Evolutionary conservation across 139 green algal species (phyloP).

Genomic region (Yamagishiella unicocca): DNA sequence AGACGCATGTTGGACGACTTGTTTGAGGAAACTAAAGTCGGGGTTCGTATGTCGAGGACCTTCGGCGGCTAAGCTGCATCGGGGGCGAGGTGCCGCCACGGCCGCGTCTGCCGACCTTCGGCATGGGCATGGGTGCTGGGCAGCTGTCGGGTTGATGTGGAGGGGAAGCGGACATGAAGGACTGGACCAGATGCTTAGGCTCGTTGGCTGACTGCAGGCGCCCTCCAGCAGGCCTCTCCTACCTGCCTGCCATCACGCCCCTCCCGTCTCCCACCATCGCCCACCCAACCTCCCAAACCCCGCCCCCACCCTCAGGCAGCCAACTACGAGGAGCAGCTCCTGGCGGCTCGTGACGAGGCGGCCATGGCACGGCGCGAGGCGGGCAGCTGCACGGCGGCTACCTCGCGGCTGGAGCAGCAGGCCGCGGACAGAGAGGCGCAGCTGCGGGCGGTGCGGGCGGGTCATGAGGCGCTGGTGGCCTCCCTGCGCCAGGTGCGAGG

Average conservation of each 20-base stretch:
- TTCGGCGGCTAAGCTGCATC: no score
- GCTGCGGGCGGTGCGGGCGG: neutral
- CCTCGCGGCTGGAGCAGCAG: neutral
- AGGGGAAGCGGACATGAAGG: neutral
- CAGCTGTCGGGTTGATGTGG: neutral
- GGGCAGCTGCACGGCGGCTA: neutral
- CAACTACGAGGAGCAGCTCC: slow-evolving; percentile 40
- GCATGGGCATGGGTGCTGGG: neutral
- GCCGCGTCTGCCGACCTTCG: no score
- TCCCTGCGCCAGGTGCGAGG: slow-evolving; percentile 18
- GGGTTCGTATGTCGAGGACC: no score
- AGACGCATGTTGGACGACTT: no score
- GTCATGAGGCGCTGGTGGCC: slow-evolving; percentile 20
- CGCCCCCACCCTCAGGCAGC: neutral
- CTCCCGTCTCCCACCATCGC: neutral
- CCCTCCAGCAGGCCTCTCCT: no score
- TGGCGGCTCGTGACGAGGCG: slow-evolving; percentile 15
- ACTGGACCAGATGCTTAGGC: no score
- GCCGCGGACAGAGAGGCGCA: slow-evolving; percentile 18
- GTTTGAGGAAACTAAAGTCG: no score
- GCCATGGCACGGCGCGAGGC: slow-evolving; percentile 28
- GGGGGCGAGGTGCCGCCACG: no score
- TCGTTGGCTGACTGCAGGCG: no score
- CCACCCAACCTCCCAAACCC: neutral
- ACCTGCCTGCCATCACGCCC: neutral